Conservation (phyloP, 176 grass and related monocot species). For the Rhynchospora breviuscula region DNA sequence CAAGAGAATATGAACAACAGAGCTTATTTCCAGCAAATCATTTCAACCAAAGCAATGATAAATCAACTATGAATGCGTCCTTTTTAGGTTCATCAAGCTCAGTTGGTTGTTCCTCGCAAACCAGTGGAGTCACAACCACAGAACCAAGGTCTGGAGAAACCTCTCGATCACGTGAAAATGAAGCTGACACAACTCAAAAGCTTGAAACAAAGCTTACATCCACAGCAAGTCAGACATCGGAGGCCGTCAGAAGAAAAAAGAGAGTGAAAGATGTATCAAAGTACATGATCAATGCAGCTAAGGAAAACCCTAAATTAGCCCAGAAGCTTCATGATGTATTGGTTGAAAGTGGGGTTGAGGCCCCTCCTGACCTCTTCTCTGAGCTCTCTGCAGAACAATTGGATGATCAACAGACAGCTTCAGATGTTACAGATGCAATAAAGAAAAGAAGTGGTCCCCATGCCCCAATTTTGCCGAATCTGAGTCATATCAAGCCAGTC, state of each 20-base stretch:
- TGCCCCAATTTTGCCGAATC: constrained; percentile 49
- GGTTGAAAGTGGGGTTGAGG: constrained; percentile 89
- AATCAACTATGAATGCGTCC: constrained; percentile 30
- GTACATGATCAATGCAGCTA: constrained; percentile 99
- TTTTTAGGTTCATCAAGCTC: constrained; percentile 43
- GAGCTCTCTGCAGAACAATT: constrained; percentile 68
- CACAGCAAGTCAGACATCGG: constrained; percentile 18
- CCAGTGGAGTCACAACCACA: constrained; percentile 30
- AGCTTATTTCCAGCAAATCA: constrained; percentile 38
- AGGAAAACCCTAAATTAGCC: constrained; percentile 89
- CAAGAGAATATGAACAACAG: constrained; percentile 41
- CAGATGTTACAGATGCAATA: constrained; percentile 31
- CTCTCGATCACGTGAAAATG: constrained; percentile 28
- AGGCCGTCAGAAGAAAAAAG: constrained; percentile 59
- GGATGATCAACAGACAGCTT: constrained; percentile 35
- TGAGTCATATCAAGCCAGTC: constrained; percentile 46
- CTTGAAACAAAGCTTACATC: not conserved
- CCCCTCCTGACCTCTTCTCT: constrained; percentile 86
- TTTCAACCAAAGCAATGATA: constrained; percentile 34
- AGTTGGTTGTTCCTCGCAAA: constrained; percentile 44
- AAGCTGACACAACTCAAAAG: constrained; percentile 12
- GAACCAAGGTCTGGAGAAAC: constrained; percentile 45
- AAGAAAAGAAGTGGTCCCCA: constrained; percentile 48
- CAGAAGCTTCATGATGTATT: constrained; percentile 93
- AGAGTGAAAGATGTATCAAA: constrained; percentile 98